Percentiles rank a stretch among this genome's conserved stretches.
Evolutionary conservation across 352 stramenopile genomes (phyloP).

Genomic region (Phytopythium cucurbitacearum): DNA sequence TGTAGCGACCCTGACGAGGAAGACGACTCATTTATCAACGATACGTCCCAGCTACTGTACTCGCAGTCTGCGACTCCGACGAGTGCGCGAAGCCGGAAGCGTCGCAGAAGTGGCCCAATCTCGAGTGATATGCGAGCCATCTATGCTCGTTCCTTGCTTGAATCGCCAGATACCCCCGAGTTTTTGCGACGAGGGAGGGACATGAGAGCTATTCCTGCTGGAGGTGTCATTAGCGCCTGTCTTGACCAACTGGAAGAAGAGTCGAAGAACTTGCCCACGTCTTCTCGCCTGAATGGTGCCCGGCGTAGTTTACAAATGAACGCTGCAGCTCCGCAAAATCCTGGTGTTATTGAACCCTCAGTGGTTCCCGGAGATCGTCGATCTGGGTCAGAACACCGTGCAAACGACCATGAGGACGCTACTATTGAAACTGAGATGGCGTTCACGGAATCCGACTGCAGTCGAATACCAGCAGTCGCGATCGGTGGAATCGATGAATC

Average conservation of each 20-base stretch:
- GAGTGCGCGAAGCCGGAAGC: background rate
- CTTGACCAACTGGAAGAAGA: conserved; percentile 38
- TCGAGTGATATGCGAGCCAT: conserved; percentile 70
- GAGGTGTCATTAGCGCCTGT: conserved; percentile 62
- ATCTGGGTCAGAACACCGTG: no score
- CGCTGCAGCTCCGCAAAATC: no score
- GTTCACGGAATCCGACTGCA: background rate
- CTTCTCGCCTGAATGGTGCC: background rate
- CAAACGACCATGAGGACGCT: no score
- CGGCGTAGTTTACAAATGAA: no score
- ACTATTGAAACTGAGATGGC: no score
- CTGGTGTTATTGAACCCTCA: no score
- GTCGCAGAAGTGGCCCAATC: conserved; percentile 20
- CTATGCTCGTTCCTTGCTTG: conserved; percentile 63
- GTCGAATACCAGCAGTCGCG: no score
- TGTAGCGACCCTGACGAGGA: conserved; percentile 25
- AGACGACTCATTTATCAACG: conserved; percentile 78
- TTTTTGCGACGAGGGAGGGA: conserved; percentile 36
- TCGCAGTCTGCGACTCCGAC: conserved; percentile 32
- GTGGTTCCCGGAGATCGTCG: no score
- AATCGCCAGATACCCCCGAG: conserved; percentile 37
- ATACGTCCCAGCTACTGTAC: conserved; percentile 80
- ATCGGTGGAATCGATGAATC: background rate
- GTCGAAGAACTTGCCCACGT: background rate
- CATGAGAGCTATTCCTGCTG: conserved; percentile 33